phyloP scores from a whole-genome alignment of 805 yeast species.

The Saturnispora silvae region DNA sequence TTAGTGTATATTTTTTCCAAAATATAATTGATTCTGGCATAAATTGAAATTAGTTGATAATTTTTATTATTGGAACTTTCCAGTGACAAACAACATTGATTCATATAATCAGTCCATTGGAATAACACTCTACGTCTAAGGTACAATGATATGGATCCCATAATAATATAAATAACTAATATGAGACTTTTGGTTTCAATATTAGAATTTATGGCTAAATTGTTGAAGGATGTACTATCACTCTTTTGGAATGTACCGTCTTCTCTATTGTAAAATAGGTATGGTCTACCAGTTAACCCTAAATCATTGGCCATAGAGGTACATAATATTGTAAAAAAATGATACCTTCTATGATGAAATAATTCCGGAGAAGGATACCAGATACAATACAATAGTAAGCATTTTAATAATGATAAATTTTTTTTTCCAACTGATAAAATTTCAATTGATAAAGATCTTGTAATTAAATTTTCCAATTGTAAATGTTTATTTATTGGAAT shows the following conservation, averaged over 20 bases:
- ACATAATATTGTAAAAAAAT: slow-evolving; percentile 54
- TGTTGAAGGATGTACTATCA: slow-evolving; percentile 13
- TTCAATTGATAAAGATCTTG: slow-evolving; percentile 43
- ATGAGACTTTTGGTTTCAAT: slow-evolving; percentile 46
- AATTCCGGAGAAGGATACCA: slow-evolving; percentile 85
- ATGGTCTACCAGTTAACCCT: slow-evolving; percentile 53
- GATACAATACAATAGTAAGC: slow-evolving; percentile 47
- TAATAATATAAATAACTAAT: slow-evolving; percentile 47
- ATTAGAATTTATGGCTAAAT: slow-evolving; percentile 26
- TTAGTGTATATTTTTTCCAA: slow-evolving; percentile 52
- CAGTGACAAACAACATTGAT: slow-evolving; percentile 45
- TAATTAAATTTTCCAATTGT: slow-evolving; percentile 41
- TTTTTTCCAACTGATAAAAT: slow-evolving; percentile 62
- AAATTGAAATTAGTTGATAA: slow-evolving; percentile 39
- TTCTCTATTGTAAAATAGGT: slow-evolving; percentile 30
- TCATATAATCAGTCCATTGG: slow-evolving; percentile 55
- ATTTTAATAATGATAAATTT: slow-evolving; percentile 54
- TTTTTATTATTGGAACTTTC: slow-evolving; percentile 27
- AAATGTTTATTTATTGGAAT: slow-evolving; percentile 33
- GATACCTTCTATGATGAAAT: slow-evolving; percentile 69
- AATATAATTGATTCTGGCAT: slow-evolving; percentile 47
- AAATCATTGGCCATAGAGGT: slow-evolving; percentile 64
- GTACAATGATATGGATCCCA: slow-evolving; percentile 55
- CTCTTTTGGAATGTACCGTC: slow-evolving; percentile 34
- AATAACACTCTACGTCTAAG: slow-evolving; percentile 52